Percentiles rank a stretch among this genome's conserved stretches.
Conservation (phyloP, 2,329 filamentous ascomycete genomes). For the Calonectria montana region DNA sequence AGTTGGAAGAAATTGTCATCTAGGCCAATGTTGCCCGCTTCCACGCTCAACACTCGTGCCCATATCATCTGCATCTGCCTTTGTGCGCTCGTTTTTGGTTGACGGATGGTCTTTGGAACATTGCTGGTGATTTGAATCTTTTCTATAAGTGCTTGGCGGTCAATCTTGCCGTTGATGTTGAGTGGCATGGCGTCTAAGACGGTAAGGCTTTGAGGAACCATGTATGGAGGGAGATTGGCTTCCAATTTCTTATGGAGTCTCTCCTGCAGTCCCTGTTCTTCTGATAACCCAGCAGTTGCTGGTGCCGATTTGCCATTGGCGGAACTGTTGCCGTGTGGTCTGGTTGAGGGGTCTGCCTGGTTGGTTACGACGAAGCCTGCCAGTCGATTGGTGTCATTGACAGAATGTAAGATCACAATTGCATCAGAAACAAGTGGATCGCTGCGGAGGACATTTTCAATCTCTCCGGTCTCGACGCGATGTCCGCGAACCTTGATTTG, state of each 20-base stretch:
- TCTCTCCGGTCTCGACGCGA: constrained; percentile 40
- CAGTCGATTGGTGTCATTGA: not conserved
- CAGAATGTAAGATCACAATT: not conserved
- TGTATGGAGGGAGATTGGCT: constrained; percentile 37
- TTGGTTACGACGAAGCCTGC: not conserved
- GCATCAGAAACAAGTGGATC: not conserved
- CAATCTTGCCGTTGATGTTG: not conserved
- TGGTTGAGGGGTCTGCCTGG: not conserved
- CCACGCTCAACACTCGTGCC: constrained; percentile 22
- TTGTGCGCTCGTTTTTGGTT: not conserved
- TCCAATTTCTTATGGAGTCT: not conserved
- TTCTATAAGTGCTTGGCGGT: not conserved
- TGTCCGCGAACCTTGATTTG: constrained; percentile 46
- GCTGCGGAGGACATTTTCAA: constrained; percentile 38
- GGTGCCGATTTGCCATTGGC: constrained; percentile 36
- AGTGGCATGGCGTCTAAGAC: constrained; percentile 41
- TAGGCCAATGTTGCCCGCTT: constrained; percentile 42
- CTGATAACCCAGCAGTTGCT: constrained; percentile 39
- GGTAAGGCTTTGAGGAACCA: constrained; percentile 38
- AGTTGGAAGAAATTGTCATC: constrained; percentile 43
- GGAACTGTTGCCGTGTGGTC: constrained; percentile 41
- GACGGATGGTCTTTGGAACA: not conserved
- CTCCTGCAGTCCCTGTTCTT: not conserved
- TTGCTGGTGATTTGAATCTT: not conserved
- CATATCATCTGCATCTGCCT: constrained; percentile 19